A percentile compares a stretch with the other conserved stretches of the same genome.
Evolutionary conservation across 1,284 basidiomycete species (phyloP).

Genomic region (Trametes sp.): DNA sequence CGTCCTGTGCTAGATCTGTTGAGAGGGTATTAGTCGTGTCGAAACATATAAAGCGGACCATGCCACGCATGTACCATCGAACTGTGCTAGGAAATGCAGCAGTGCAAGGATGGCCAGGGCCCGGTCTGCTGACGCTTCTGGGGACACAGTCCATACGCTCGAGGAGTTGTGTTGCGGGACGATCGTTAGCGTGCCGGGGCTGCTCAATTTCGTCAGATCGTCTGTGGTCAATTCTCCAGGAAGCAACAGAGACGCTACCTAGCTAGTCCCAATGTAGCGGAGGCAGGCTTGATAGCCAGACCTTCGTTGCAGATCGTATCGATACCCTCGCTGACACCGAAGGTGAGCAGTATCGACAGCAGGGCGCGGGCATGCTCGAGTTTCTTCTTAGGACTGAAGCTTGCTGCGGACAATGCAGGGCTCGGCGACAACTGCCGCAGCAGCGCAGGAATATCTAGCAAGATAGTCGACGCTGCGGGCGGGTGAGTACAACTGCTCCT

Average conservation of each 20-base stretch:
- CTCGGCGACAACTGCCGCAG: constrained; percentile 30
- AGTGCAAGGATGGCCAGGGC: constrained; percentile 73
- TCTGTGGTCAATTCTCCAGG: background rate
- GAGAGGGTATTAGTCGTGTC: background rate
- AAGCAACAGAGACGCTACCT: constrained; percentile 47
- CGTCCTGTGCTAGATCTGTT: constrained; percentile 68
- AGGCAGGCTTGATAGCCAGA: constrained; percentile 48
- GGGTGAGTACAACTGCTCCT: too few relatives aligned
- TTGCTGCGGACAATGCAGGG: constrained; percentile 12
- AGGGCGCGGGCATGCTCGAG: constrained; percentile 39
- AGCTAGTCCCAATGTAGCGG: constrained; percentile 50
- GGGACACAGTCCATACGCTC: constrained; percentile 75
- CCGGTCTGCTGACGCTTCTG: constrained; percentile 70
- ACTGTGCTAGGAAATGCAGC: constrained; percentile 74
- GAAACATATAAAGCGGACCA: background rate
- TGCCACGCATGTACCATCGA: constrained; percentile 59
- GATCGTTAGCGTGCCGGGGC: constrained; percentile 50
- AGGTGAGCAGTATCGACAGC: constrained; percentile 51
- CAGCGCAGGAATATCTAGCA: constrained; percentile 41
- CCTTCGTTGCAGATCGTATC: constrained; percentile 68
- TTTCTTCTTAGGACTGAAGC: constrained; percentile 12
- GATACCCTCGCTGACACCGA: constrained; percentile 59
- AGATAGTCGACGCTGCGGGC: constrained; percentile 38
- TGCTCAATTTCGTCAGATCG: constrained; percentile 26
- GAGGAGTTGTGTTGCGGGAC: constrained; percentile 48